Evolutionary conservation across 139 green algal genomes (phyloP), one percentile per base, ranked within the genome.

Genomic region (Asterochloris erici): DNA sequence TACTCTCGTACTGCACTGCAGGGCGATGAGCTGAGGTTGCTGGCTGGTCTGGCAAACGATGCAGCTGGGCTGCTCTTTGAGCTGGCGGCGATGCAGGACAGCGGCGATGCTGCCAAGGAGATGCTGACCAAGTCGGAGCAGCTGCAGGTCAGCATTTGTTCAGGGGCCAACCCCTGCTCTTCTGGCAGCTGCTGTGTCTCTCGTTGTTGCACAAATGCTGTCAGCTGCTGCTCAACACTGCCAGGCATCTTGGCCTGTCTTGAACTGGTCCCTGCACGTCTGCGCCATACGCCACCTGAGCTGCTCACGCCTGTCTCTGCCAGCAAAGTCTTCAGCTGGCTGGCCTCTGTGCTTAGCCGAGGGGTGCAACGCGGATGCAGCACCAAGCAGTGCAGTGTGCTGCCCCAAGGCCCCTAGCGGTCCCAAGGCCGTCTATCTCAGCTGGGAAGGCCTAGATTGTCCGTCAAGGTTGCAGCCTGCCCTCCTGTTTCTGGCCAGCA

Each of bases 1-100:
- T 78, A 29, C 74, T 62, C 24, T 24, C 0, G 14, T 47, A 2
- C 54, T 79, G 75, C 75, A 21, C 21, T 80, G 24, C 85, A 92
- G 87, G 69, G 60, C 0, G 88, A 92, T 38, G 89, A 92, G 80
- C 38, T 92, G 24, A 78, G 76, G 74, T 61, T 83, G 63, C 68
- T 90, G 19, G 74, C 77, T 11, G 61, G 79, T 6, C 85, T 92
- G 68, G 83, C 87, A 4, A 74, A 74, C 28, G 89, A 92, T 10
- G 89, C 89, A 38, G 85, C 86, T 47, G 89, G 88, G 60, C 85
- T 92, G 24, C 68, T 92, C 71, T 92, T 85, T 84, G 89, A 92
- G 82, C 88, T 92, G 87, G 89, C 87, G 38, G 89, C 88, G 26
- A 88, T 91, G 85, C 84, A 88, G 24, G 86, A 90, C 54, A 73